Base-by-base conservation (phyloP, 768 basidiomycete genomes). In the Holtermanniella nyarrowii region DNA sequence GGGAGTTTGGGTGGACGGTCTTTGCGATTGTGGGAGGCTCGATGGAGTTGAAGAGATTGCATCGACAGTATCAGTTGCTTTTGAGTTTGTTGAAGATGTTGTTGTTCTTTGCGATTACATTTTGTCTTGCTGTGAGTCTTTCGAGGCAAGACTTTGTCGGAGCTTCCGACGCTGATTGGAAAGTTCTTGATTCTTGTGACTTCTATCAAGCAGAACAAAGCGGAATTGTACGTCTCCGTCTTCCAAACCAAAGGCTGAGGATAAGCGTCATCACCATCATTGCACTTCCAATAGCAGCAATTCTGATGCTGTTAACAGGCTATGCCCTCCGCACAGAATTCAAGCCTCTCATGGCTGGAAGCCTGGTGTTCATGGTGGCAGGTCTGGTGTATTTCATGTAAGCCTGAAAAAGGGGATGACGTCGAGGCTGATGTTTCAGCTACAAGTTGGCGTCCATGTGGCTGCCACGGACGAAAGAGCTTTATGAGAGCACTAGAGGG, bases 371-470 rank as follows among this genome's bases (percentile, higher is more conserved):
- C 44, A 58, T 62, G 59, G 51, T 65, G 1, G 44, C 52, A 3
- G 61, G 63, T 11, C 48, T 61, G 18, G 63, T 52, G 10, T 65
- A 62, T 40, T 65, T 65, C 59, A 56, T 65, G 63, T 62, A 44
- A 50, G 62, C 52, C 4, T 7, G 14, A 11, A 11, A 5, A 44
- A 18, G 18, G 7, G n/a, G 42, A n/a, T 44, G 22, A 44, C 10
- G 7, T 7, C 7, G 10, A 4, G 10, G 48, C 14, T 39, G 7
- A 42, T 31, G 23, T 46, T 56, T 1, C 39, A 65, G 63, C 24
- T 65, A 65, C 50, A 65, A 65, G 42, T 55, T 65, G 12, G 53
- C 63, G 2, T 62, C 63, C 2, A 58, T 65, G 51, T 65, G 57
- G 52, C 41, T 62, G 13, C 61, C 61, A 7, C 27, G 44, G 12